Evolutionary conservation across 1,139 yeast species (phyloP).

Genomic region (Yamadazyma atmosphaerica): DNA sequence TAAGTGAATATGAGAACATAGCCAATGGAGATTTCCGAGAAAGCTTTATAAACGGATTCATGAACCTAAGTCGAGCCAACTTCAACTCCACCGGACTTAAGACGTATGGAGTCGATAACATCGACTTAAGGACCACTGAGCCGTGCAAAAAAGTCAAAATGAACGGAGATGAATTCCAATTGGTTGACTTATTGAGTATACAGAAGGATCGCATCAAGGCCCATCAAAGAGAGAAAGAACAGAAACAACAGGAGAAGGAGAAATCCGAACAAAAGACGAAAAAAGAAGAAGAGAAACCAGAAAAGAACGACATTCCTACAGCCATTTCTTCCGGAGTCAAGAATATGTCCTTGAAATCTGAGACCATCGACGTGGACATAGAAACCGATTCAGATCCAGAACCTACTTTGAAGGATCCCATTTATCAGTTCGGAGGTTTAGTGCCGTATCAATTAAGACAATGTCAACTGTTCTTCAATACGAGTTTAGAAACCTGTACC

Average conservation of each 20-base stretch:
- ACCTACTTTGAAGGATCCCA: constrained; percentile 33
- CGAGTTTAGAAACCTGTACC: constrained; percentile 29
- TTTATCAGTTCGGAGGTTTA: constrained; percentile 51
- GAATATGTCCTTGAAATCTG: not conserved
- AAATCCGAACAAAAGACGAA: constrained; percentile 5
- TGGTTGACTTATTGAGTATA: constrained; percentile 15
- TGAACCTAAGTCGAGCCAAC: constrained; percentile 43
- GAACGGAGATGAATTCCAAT: constrained; percentile 6
- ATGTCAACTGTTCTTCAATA: constrained; percentile 39
- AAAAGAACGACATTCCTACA: not conserved
- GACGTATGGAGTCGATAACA: constrained; percentile 24
- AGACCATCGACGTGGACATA: not conserved
- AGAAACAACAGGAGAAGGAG: constrained; percentile 6
- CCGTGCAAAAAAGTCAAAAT: constrained; percentile 24
- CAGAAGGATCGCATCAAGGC: constrained; percentile 1
- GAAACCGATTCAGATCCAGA: no score
- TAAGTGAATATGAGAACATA: constrained; percentile 31
- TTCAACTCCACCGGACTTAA: constrained; percentile 21
- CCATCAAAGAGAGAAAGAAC: constrained; percentile 3
- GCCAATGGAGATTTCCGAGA: constrained; percentile 21
- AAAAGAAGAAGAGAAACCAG: constrained; percentile 1
- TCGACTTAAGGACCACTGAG: constrained; percentile 31
- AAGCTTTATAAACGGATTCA: constrained; percentile 30
- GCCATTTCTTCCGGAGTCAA: not conserved
- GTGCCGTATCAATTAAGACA: constrained; percentile 43